Conservation (phyloP, 2,329 filamentous ascomycete species). For the Ascosphaera aggregata region DNA sequence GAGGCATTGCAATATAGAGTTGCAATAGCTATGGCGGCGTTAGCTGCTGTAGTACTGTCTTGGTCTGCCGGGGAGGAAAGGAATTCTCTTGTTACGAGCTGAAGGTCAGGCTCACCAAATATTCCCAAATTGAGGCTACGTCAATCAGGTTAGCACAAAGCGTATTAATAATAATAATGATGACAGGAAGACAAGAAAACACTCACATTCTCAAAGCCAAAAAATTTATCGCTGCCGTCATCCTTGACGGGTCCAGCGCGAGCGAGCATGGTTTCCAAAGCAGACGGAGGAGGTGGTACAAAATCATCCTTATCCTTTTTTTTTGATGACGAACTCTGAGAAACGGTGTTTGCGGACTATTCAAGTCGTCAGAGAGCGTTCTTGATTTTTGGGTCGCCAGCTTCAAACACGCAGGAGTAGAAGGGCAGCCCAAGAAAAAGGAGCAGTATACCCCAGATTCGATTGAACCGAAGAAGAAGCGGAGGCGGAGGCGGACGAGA, state of each 20-base stretch:
- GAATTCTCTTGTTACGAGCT: constrained; percentile 2
- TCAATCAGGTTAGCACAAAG: constrained; percentile 9
- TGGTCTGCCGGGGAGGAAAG: constrained; percentile 6
- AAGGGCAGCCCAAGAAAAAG: not conserved
- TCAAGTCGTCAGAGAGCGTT: not conserved
- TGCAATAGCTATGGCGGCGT: constrained; percentile 53
- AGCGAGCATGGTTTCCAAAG: constrained; percentile 51
- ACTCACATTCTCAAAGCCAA: constrained; percentile 90
- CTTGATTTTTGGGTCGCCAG: no score
- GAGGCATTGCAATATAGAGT: constrained; percentile 91
- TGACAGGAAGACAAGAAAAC: not conserved
- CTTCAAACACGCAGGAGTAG: not conserved
- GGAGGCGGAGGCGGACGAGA: not conserved
- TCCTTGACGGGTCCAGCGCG: constrained; percentile 57
- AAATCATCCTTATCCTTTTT: constrained; percentile 30
- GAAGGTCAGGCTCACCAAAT: constrained; percentile 47
- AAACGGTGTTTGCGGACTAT: not conserved
- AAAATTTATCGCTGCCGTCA: constrained; percentile 95
- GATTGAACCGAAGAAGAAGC: not conserved
- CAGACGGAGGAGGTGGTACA: constrained; percentile 31
- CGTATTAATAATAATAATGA: constrained; percentile 2
- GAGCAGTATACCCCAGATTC: not conserved
- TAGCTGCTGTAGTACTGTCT: constrained; percentile 7
- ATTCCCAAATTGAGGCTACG: constrained; percentile 56
- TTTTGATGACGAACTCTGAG: not conserved